Base-by-base conservation (phyloP, 805 yeast species). In the Lipomyces oligophaga region DNA sequence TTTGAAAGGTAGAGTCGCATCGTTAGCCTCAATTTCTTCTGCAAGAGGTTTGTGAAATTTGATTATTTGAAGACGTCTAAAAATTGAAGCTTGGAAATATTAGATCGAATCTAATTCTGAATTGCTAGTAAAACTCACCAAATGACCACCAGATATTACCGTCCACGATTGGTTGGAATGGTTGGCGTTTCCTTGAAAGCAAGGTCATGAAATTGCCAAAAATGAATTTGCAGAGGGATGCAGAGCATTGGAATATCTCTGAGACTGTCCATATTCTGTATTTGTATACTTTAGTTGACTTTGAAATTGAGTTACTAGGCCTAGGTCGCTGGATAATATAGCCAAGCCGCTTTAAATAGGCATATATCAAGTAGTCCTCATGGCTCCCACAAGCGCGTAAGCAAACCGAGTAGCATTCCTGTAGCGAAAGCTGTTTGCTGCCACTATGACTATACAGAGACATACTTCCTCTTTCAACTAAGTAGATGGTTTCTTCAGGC, bases 381-480 rank as follows among this genome's bases (percentile, higher is more conserved):
- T 79, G 55, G 31, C 71, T 73, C 18, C 68, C 68, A 15, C 67
- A 65, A 15, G 63, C 58, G 20, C 57, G 54, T 38, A 81, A 69
- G 11, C 78, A 71, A 15, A 74, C 61, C 0, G 81, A 63, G 62
- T 86, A 85, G 5, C 83, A 69, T 39, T 78, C 81, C 53, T 84
- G 82, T 22, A 88, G 63, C 39, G 81, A 74, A 60, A 88, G 60
- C 3, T 76, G 70, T 1, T 65, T 55, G 21, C 64, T 69, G 4
- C 65, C 57, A 16, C 49, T 59, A 19, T 49, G 49, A 55, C 47
- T 31, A 43, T 55, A 72, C 19, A 78, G 74, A 26, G 72, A 67
- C 57, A 77, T 63, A 2, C 81, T 72, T 1, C 97, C 97, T 60
- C 97, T 70, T 62, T 89, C 96, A 1, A 81, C 76, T 45, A 89